Evolutionary conservation across 176 grass and related monocot species (phyloP).

Genomic region (Aegilops speltoides): DNA sequence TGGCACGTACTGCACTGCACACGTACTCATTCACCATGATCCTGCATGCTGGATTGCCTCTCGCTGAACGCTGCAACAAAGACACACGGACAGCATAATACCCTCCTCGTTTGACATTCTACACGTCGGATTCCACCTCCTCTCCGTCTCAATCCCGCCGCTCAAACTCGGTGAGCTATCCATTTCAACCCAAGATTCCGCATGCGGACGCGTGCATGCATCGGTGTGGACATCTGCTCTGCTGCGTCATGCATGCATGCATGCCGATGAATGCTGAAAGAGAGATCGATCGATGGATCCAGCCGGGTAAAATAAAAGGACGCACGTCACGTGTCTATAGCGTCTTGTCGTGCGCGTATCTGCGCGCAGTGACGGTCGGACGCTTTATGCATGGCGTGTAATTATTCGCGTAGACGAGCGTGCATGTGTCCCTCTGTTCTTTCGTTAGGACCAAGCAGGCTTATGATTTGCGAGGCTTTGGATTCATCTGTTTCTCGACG

Average conservation of each 20-base stretch:
- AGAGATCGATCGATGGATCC: not conserved
- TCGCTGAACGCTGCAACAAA: not conserved
- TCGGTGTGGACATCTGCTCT: not conserved
- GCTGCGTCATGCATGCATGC: no score
- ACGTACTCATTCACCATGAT: no score
- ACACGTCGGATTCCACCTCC: not conserved
- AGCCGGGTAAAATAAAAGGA: not conserved
- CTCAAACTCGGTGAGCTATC: not conserved
- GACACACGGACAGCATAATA: not conserved
- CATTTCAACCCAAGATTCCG: not conserved
- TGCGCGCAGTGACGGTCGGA: not conserved
- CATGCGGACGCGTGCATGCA: not conserved
- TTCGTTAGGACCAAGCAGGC: not conserved
- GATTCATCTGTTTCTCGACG: not conserved
- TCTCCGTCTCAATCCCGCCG: not conserved
- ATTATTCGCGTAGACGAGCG: not conserved
- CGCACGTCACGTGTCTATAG: slow-evolving; percentile 1
- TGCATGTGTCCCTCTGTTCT: not conserved
- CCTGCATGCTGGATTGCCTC: not conserved
- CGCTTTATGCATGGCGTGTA: not conserved
- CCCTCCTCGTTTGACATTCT: not conserved
- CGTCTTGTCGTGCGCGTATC: not conserved
- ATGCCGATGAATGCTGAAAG: not conserved
- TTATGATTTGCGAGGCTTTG: slow-evolving; percentile 6
- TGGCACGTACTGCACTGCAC: no score